Percentiles rank a stretch among this genome's conserved stretches.
These are phyloP conservation scores for Quercus parvula DNA, from an alignment of 306 rosid species.

Conservation along the genomic window DNA sequence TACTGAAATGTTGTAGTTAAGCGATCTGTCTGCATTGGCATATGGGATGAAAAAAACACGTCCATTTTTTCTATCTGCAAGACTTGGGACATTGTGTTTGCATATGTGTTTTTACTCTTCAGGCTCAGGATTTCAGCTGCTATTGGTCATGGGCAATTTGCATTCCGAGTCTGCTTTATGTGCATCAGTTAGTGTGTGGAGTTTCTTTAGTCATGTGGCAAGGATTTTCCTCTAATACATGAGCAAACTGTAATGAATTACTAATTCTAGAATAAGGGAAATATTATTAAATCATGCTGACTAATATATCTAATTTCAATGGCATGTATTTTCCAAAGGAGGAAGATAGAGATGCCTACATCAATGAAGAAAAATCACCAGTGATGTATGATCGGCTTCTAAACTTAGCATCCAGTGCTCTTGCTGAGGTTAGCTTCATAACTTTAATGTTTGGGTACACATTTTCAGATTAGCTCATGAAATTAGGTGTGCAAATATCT, in stretches of 20 bases:
- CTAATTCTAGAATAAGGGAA: not conserved
- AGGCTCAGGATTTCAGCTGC: not conserved
- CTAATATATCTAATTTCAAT: not conserved
- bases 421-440: conserved; percentile 58
- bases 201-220: not conserved
- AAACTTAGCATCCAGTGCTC: conserved; percentile 67
- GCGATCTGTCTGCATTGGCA: not conserved
- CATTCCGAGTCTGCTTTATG: not conserved
- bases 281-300: conserved; percentile 2
- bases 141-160: not conserved
- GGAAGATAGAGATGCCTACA: conserved; percentile 33
- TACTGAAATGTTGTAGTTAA: not conserved
- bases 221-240: not conserved
- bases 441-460: conserved; percentile 4
- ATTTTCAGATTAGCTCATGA: conserved; percentile 6
- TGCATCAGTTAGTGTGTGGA: not conserved
- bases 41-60: not conserved
- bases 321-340: conserved; percentile 20
- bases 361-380: conserved; percentile 34
- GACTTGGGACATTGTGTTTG: not conserved
- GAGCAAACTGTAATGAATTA: not conserved
- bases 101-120: not conserved
- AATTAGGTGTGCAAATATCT: conserved; percentile 9
- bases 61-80: not conserved
- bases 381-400: conserved; percentile 78